phyloP scores from a whole-genome alignment of 1,139 yeast species.

The Pichia sp. region DNA sequence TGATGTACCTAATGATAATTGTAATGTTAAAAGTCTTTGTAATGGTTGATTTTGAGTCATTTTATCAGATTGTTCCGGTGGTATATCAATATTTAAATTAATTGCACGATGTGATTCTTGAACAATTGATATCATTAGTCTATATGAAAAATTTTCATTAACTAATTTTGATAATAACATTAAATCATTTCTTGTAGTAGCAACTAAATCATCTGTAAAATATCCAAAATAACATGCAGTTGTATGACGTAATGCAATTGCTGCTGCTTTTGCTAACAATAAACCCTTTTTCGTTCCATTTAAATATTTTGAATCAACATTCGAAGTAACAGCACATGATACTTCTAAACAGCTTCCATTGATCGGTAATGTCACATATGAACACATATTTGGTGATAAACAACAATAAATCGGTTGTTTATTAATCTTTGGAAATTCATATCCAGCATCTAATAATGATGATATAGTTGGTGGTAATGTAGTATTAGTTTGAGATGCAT shows the following conservation, averaged over 20 bases:
- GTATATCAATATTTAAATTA: conserved; percentile 60
- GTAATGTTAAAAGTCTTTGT: conserved; percentile 59
- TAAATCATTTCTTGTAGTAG: conserved; percentile 46
- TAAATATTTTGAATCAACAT: conserved; percentile 25
- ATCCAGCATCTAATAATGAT: conserved; percentile 56
- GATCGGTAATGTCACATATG: conserved; percentile 37
- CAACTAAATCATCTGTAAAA: conserved; percentile 61
- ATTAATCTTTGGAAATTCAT: conserved; percentile 36
- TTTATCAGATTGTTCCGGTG: conserved; percentile 64
- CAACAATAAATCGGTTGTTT: conserved; percentile 37
- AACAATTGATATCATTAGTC: conserved; percentile 42
- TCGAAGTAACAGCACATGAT: conserved; percentile 21
- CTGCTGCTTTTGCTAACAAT: conserved; percentile 45
- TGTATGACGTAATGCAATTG: conserved; percentile 60
- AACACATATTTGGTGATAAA: conserved; percentile 54
- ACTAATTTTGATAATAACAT: conserved; percentile 28
- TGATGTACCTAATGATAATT: conserved; percentile 58
- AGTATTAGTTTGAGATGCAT: background rate
- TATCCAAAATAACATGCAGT: conserved; percentile 59
- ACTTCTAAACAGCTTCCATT: conserved; percentile 27
- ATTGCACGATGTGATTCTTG: conserved; percentile 66
- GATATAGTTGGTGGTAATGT: conserved; percentile 34
- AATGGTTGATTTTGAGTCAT: conserved; percentile 67
- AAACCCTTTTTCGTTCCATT: conserved; percentile 29
- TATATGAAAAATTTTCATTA: conserved; percentile 30